Percentiles rank a stretch among this genome's conserved stretches.
Evolutionary conservation across 108 stramenopile species (phyloP).

Genomic region (Thalassiosira profunda): DNA sequence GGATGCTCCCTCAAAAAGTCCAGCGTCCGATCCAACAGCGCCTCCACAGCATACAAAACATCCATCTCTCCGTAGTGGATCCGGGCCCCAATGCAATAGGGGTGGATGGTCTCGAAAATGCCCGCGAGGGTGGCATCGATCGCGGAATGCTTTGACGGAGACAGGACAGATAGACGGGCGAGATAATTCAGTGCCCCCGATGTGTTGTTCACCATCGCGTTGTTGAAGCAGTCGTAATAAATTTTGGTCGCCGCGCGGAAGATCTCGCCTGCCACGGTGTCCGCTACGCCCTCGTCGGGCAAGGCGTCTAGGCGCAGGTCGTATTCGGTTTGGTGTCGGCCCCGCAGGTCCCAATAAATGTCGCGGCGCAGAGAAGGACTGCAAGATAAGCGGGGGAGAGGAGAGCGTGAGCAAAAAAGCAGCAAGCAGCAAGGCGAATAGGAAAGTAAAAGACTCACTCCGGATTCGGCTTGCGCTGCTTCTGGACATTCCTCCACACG

Average conservation of each 20-base stretch:
- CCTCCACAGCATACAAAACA: neutral
- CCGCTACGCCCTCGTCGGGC: neutral
- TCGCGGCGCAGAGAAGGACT: neutral
- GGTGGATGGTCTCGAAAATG: slow-evolving; percentile 8
- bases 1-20: neutral
- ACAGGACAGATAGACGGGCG: neutral
- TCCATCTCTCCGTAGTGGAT: neutral
- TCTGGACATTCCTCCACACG: neutral
- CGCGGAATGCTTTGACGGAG: neutral
- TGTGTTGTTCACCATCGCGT: slow-evolving; percentile 25
- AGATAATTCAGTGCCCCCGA: slow-evolving; percentile 10
- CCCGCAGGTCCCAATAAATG: slow-evolving; percentile 8
- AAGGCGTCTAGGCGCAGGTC: neutral
- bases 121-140: neutral
- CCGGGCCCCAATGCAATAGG: slow-evolving; percentile 9
- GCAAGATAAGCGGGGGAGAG: too few relatives aligned
- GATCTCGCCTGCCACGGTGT: slow-evolving; percentile 11
- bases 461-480: slow-evolving; percentile 12
- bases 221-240: slow-evolving; percentile 18
- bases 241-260: slow-evolving; percentile 23
- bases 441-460: too few relatives aligned
- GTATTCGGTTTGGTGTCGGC: slow-evolving; percentile 4
- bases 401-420: too few relatives aligned
- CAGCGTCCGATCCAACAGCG: slow-evolving; percentile 8
- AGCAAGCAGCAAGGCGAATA: too few relatives aligned